Evolutionary conservation across 257 asterid species (phyloP).

Genomic region (Buddleja alternifolia): DNA sequence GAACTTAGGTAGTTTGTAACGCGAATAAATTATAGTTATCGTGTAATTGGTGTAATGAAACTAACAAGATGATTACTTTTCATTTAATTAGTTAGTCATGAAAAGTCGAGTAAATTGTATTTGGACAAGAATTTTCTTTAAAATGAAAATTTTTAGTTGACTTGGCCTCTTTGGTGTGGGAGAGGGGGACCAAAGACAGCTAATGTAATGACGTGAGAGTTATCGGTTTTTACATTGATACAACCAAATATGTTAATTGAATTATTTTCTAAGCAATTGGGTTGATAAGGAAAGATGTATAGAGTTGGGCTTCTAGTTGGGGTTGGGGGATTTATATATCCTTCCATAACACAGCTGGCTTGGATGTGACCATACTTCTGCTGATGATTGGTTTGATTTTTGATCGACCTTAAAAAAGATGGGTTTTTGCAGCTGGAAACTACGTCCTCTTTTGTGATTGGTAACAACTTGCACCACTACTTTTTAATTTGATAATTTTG

Average conservation of each 20-base stretch:
- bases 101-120: too few relatives aligned
- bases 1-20: too few relatives aligned
- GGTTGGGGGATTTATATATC: not conserved
- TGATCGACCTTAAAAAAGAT: not conserved
- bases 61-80: too few relatives aligned
- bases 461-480: constrained; percentile 20
- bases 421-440: constrained; percentile 34
- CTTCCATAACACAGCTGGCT: constrained; percentile 36
- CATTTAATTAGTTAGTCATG: too few relatives aligned
- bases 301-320: not conserved
- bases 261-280: not conserved
- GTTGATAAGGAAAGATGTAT: not conserved
- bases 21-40: too few relatives aligned
- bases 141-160: constrained; percentile 26
- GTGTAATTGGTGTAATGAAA: too few relatives aligned
- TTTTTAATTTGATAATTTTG: too few relatives aligned
- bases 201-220: constrained; percentile 35
- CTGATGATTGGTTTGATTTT: constrained; percentile 28
- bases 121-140: too few relatives aligned
- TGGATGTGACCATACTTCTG: constrained; percentile 27
- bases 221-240: constrained; percentile 27
- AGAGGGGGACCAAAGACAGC: constrained; percentile 44
- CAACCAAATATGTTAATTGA: constrained; percentile 11
- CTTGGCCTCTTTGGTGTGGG: constrained; percentile 12
- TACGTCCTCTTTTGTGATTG: not conserved